phyloP scores from a whole-genome alignment of 164 flowering plant species.

The Stephania yunnanensis region DNA sequence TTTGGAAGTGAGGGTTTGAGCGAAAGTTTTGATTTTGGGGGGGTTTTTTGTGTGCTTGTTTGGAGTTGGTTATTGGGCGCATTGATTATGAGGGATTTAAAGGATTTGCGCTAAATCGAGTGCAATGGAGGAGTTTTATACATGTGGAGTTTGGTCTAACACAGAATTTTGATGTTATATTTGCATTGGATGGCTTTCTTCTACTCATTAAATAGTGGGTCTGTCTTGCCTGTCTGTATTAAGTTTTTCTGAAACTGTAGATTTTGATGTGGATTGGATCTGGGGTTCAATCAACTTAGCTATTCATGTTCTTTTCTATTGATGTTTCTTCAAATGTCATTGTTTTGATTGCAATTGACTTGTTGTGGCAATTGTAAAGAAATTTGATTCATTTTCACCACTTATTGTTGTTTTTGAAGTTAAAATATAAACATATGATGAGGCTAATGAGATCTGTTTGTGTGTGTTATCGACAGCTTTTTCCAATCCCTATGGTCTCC shows the following conservation, averaged over 20 bases:
- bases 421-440: not conserved
- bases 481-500: constrained; percentile 74
- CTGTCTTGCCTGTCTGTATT: too few relatives aligned
- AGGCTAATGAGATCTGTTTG: not conserved
- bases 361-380: not conserved
- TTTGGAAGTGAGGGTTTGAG: not conserved
- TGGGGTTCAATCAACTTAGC: not conserved
- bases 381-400: not conserved
- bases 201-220: too few relatives aligned
- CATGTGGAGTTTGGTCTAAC: too few relatives aligned
- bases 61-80: not conserved
- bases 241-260: too few relatives aligned
- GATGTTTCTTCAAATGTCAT: not conserved
- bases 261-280: not conserved
- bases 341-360: not conserved
- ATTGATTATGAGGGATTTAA: too few relatives aligned
- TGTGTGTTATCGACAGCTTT: constrained; percentile 40
- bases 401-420: not conserved
- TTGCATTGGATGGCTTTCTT: too few relatives aligned
- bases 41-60: not conserved
- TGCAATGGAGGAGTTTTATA: too few relatives aligned
- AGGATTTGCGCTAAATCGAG: too few relatives aligned
- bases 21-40: not conserved
- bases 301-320: not conserved
- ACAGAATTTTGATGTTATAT: too few relatives aligned